Evolutionary conservation across 225 moss, liverwort and hornwort species (phyloP), one percentile per base, ranked within the genome.

Genomic region (Bryoerythrophyllum caledonicum): DNA sequence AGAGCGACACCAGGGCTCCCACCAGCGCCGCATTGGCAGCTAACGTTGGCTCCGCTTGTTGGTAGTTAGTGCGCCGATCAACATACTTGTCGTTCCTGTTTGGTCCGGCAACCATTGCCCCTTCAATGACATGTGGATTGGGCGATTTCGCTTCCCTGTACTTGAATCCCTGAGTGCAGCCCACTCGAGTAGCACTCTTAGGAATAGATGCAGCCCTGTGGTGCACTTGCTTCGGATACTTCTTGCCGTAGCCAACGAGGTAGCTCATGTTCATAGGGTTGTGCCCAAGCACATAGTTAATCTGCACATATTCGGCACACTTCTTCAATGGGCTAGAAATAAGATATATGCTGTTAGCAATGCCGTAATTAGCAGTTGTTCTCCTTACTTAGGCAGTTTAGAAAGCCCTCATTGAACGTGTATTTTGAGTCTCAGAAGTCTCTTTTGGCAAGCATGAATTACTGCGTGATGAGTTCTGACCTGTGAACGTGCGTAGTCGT

Each of bases 31-130:
- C 93, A 68, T 97, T 97, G 27, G 94, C 94, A 23, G 92, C 89
- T 37, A 94, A 63, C 0, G 94, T 93, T 11, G 97, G 93, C 78
- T 97, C 97, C 4, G 97, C 90, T 82, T 79, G 91, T 21, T 70
- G 63, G 25, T 63, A 91, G 53, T 87, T 94, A 9, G 55, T 58
- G 28, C 97, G 87, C 55, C 71, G 74, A 73, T 97, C 97, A 0
- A 65, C 15, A 24, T 94, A 97, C 40, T 76, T 81, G 70, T 97
- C 97, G 2, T 61, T 61, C 75, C 76, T 93, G 74, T 89, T 64
- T 0, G 94, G 97, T 23, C 97, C 97, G 27, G 78, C 90, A 14
- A 97, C 94, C 94, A 97, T 94, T 11, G 97, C 97, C 10, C 97
- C 97, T 19, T 78, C 78, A 10, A 94, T 79, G 16, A 84, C 75